Evolutionary conservation across 176 grass and related monocot genomes (phyloP), one percentile per base, ranked within the genome.

Genomic region (Poa pratensis): DNA sequence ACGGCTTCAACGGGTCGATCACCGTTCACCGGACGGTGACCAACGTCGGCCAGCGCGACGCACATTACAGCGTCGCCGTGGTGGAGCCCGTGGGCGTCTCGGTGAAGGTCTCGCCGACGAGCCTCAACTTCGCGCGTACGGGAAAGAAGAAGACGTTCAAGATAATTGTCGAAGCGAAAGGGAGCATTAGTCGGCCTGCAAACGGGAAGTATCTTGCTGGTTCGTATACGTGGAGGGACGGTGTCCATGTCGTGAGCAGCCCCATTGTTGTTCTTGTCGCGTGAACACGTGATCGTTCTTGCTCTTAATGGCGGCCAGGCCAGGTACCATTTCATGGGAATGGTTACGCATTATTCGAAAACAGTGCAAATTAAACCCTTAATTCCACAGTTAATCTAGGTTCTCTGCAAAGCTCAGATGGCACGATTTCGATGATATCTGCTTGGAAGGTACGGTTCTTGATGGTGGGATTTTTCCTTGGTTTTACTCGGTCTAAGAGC

Each of bases 141-240:
- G 86, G 91, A 2, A 86, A 99, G 43, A 96, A 62, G 82, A 96
- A 86, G 88, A 7, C 37, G 55, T 99, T 99, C 80, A 42, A 1
- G 42, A 9, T 99, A 59, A 80, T 3, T 11, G 14, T 96, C 3
- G 69, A 65, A 1, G 78, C 52, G 3, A 66, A 19, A 11, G 78
- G 48, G 69, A 35, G 26, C 2, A 60, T 14, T 1, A 3, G 20
- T 1, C 43, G 15, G 14, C 15, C 28, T 42, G 53, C 15, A 9
- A 76, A 39, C 13, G 72, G 79, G 24, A 65, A 55, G 4, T 80
- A 86, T 22, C 59, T 84, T 64, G 77, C 88, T 0, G 96, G 96
- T 0, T 99, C 91, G 26, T 96, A 89, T 51, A 89, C 88, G 57
- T 99, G 96, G 96, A 89, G 69, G 51, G 91, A 99, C 42, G 90